These are phyloP conservation scores for Trichopus zeylanicus DNA, from an alignment of 116 monocot species.

Conservation along the genomic window DNA sequence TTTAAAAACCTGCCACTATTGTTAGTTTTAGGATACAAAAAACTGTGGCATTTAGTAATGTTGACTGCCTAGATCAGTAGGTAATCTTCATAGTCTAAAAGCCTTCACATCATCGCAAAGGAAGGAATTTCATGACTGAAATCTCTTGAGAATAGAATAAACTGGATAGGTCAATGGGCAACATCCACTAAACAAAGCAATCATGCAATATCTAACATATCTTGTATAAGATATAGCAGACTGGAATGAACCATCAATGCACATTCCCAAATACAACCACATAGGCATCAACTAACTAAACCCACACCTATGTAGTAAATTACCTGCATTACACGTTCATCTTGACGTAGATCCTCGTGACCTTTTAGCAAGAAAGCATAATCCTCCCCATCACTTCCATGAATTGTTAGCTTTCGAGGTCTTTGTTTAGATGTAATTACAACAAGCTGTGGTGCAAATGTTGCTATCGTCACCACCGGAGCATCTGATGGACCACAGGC, in stretches of 20 bases:
- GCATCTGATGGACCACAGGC: slow-evolving; percentile 47
- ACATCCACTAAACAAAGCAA: too few relatives aligned
- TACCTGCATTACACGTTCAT: slow-evolving; percentile 99
- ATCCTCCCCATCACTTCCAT: slow-evolving; percentile 92
- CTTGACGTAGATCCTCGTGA: slow-evolving; percentile 97
- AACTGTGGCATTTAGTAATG: too few relatives aligned
- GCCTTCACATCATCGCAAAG: too few relatives aligned
- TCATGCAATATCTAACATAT: too few relatives aligned
- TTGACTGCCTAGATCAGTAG: too few relatives aligned
- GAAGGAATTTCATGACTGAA: too few relatives aligned
- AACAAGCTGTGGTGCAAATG: slow-evolving; percentile 86
- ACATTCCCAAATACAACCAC: neutral
- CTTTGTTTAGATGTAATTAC: slow-evolving; percentile 97
- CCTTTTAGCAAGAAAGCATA: slow-evolving; percentile 96
- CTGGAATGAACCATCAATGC: neutral
- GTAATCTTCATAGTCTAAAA: too few relatives aligned
- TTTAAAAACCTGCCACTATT: too few relatives aligned
- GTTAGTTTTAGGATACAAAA: too few relatives aligned
- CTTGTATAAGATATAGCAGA: too few relatives aligned
- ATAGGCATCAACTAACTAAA: neutral
- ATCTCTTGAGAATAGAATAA: too few relatives aligned
- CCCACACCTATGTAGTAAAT: neutral
- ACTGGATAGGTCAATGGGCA: too few relatives aligned
- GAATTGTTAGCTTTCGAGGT: slow-evolving; percentile 87
- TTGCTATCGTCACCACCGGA: slow-evolving; percentile 77